Evolutionary conservation across 225 moss, liverwort and hornwort species (phyloP), one percentile per base, ranked within the genome.

Genomic region (Straminergon stramineum): DNA sequence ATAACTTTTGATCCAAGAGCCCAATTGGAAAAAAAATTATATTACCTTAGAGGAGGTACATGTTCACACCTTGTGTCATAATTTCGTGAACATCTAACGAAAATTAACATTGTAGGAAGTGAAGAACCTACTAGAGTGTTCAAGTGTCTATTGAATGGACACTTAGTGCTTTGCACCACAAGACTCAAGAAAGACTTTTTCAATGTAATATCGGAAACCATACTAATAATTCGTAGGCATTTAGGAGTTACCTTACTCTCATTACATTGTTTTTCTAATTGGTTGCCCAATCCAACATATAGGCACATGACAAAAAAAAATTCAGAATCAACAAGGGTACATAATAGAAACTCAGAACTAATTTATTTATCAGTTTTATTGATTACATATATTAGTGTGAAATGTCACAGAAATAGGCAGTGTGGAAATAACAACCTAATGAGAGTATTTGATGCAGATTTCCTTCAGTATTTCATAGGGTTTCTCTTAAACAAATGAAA

Each of bases 161-260:
- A 43, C 28, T 74, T 45, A 0, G 1, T 45, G 11, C 11, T 48
- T 48, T 75, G 6, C 1, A 0, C 0, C 2, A 31, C 11, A 55
- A 78, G 23, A 13, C 13, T 2, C 0, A 1, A 13, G 2, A 7
- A 13, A 16, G 4, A 1, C 0, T 4, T 20, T 32, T 32, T 14
- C 5, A 77, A 77, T 34, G 5, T 51, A 75, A 51, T 2, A 19
- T 19, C 12, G 2, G 27, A 30, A 75, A 19, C 5, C 3, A 32
- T 75, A 21, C 0, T 13, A 4, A 8, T 76, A 21, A 52, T 76
- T 76, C 1, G 2, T 21, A 32, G 20, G 5, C 21, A 76, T 76
- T 52, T 52, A 32, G 7, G 8, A 52, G 13, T 52, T 76, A 32
- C 13, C 3, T 52, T 20, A 52, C 5, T 32, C 13, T 20, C 18